phyloP scores from a whole-genome alignment of 805 yeast species.

The Metschnikowia continentalis region DNA sequence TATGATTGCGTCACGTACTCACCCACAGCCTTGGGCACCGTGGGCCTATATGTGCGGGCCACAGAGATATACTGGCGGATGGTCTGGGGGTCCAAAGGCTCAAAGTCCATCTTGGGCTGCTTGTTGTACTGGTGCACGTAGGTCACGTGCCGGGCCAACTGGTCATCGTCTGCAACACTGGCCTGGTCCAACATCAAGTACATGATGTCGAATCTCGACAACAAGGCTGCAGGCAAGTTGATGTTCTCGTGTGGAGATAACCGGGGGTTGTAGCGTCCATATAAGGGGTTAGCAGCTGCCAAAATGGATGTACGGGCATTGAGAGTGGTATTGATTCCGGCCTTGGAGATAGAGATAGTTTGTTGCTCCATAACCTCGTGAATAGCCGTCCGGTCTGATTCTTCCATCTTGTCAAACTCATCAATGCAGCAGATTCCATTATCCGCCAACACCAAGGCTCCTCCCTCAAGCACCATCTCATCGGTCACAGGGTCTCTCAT shows the following conservation, averaged over 20 bases:
- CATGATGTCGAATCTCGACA: slow-evolving; percentile 90
- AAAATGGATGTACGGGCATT: slow-evolving; percentile 93
- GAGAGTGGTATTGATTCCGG: slow-evolving; percentile 93
- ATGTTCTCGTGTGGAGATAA: slow-evolving; percentile 92
- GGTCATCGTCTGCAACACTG: slow-evolving; percentile 70
- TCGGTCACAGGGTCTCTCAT: slow-evolving; percentile 99
- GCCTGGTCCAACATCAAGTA: slow-evolving; percentile 86
- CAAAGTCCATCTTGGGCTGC: slow-evolving; percentile 75
- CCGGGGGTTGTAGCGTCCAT: slow-evolving; percentile 88
- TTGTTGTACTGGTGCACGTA: slow-evolving; percentile 90
- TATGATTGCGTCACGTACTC: slow-evolving; percentile 83
- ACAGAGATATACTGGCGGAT: slow-evolving; percentile 81
- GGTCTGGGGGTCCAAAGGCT: slow-evolving; percentile 72
- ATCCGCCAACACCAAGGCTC: slow-evolving; percentile 94
- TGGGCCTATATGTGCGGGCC: slow-evolving; percentile 84
- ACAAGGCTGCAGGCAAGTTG: slow-evolving; percentile 91
- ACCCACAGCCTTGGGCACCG: slow-evolving; percentile 76
- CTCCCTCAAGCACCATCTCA: slow-evolving; percentile 97
- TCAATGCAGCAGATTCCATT: slow-evolving; percentile 98
- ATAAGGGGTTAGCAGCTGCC: slow-evolving; percentile 98
- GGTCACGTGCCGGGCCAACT: slow-evolving; percentile 89
- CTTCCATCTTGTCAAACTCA: slow-evolving; percentile 99
- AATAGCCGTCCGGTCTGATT: slow-evolving; percentile 91
- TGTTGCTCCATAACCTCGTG: slow-evolving; percentile 99
- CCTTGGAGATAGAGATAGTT: slow-evolving; percentile 94